Evolutionary conservation across 768 basidiomycete species (phyloP), one percentile per base, ranked within the genome.

Genomic region (Tulasnella sp.): DNA sequence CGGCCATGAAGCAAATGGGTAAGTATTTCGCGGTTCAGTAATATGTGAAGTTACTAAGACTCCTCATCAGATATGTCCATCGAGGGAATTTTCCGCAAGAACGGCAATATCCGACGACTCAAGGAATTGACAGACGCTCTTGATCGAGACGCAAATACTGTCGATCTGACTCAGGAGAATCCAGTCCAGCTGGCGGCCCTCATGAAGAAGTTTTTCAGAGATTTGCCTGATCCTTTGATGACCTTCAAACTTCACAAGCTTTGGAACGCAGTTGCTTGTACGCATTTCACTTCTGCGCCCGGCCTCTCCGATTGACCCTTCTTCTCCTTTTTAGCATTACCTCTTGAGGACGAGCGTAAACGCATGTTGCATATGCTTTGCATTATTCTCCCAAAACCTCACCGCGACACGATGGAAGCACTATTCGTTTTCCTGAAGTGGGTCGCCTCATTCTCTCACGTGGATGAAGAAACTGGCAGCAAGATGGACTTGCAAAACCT

Each of bases 1-100:
- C 96, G 76, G 96, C 98, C 16, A 99, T 99, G 98, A 90, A 94
- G 84, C 97, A 98, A 86, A 99, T 99, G 98, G 97, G 97, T 98
- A 80, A 82, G 93, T 87, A 20, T 24, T 54, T 34, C 42, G n/a
- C 58, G 82, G n/a, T 20, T 78, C 48, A 64, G 46, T 40, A 34
- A 20, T 50, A 28, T 41, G 77, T 81, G 31, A 81, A 64, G 73
- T 48, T 42, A 46, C 77, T 60, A 44, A 80, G 64, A 28, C 24
- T 60, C 46, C 72, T 28, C 48, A 46, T 74, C 82, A 99, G 98
- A 99, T 87, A 96, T 99, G 95, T 99, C 98, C 12, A 90, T 99
- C 58, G 98, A 99, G 87, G 98, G 98, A 80, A 97, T 99, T 82
- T 99, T 99, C 90, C 91, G 98, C 79, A 96, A 97, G 88, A 98